Base-by-base conservation (phyloP, 352 stramenopile species). In the Globisporangium rhizosaccharum region DNA sequence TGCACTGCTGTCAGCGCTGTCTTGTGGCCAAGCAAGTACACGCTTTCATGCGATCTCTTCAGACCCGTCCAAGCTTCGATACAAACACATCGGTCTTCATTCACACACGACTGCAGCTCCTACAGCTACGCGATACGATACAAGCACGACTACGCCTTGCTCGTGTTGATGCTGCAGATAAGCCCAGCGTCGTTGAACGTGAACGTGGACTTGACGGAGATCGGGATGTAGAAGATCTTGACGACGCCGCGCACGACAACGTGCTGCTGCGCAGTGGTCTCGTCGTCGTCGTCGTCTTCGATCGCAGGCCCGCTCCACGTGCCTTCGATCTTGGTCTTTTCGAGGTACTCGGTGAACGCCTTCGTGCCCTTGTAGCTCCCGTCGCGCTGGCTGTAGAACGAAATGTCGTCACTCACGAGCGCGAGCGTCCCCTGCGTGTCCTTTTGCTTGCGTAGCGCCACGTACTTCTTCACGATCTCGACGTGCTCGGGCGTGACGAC, bases 311-410 rank as follows among this genome's bases (percentile, higher is more conserved):
- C 50, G 53, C 79, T 46, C 74, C 72, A 84, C 23, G 46, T 60
- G 56, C 72, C 72, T 36, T 84, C 70, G 57, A 81, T 62, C 56
- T 79, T 79, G 61, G 66, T 78, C 61, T 84, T 81, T 51, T 81
- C 63, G n/a, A 81, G 61, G 50, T 81, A 84, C 36, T 63, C 36
- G 15, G 50, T 46, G 66, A 84, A 78, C 54, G 70, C 48, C 36
- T 76, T 56, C 56, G 74, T 79, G 61, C 70, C 74, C 51, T 75
- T 61, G 64, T 72, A 81, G 57, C 54, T 71, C 30, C 74, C 70
- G 57, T 81, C 70, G 11, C 74, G 70, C 56, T 81, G 72, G 53
- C 72, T 79, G 68, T 74, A 79, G 65, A 78, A 76, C 44, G 76
- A 50, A 14, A 84, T 71, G 68, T 76, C 70, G 60, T 84, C 74